These are phyloP conservation scores for Malassezia nana DNA, from an alignment of 1,284 basidiomycete genomes.

Conservation along the genomic window DNA sequence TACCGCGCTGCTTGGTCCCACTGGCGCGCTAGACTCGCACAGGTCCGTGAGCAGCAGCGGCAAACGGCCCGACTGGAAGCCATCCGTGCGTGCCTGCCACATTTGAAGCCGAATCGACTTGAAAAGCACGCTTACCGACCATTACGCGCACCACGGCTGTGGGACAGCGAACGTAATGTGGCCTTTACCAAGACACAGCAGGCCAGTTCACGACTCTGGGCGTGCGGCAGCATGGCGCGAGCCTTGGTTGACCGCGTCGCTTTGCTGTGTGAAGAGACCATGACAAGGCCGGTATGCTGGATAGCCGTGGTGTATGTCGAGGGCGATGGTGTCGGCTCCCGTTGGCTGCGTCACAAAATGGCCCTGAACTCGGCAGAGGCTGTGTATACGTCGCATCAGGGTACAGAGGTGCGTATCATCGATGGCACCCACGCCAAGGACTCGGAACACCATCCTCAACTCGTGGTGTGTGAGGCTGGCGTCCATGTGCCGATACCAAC, in stretches of 20 bases:
- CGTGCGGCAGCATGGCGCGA: not conserved
- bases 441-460: not conserved
- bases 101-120: not conserved
- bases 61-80: slow-evolving; percentile 10
- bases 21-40: slow-evolving; percentile 3
- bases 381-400: not conserved
- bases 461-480: not conserved
- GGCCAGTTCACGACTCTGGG: not conserved
- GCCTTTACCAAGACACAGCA: not conserved
- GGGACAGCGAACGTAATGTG: not conserved
- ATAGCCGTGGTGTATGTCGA: not conserved
- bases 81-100: slow-evolving; percentile 7
- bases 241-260: not conserved
- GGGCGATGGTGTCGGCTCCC: not conserved
- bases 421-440: not conserved
- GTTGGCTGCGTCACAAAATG: slow-evolving; percentile 6
- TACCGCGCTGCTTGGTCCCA: not conserved
- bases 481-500: not conserved
- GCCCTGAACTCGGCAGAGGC: not conserved
- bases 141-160: not conserved
- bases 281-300: not conserved
- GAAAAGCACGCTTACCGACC: not conserved
- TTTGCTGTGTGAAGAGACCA: not conserved
- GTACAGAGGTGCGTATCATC: not conserved
- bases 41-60: slow-evolving; percentile 1